A percentile compares a stretch with the other conserved stretches of the same genome.
phyloP scores from a whole-genome alignment of 352 stramenopile species.

The Phytophthora hibernalis region DNA sequence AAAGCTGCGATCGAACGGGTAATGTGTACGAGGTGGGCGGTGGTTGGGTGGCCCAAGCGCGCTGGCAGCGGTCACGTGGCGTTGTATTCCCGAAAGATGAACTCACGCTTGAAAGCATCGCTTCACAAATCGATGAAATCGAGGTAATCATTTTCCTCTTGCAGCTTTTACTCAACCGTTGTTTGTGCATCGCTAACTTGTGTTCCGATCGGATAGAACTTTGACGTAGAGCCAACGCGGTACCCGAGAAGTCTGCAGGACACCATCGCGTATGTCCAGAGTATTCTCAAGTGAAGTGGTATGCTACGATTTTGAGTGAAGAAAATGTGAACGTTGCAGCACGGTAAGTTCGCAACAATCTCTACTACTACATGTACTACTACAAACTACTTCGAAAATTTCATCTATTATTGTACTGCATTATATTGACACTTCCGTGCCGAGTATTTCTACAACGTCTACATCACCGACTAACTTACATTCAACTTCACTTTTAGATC shows the following conservation, averaged over 20 bases:
- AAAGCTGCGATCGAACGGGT: conserved; percentile 72
- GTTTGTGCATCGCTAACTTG: not conserved
- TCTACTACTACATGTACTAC: too few species aligned
- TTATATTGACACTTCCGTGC: too few species aligned
- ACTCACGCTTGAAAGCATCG: conserved; percentile 60
- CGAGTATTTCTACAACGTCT: not conserved
- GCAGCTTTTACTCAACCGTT: not conserved
- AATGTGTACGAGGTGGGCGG: conserved; percentile 87
- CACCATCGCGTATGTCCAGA: conserved; percentile 55
- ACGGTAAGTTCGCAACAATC: too few species aligned
- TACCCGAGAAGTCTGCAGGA: conserved; percentile 76
- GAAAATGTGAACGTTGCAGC: not conserved
- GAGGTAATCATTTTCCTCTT: conserved; percentile 43
- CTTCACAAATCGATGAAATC: conserved; percentile 59
- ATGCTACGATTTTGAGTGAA: not conserved
- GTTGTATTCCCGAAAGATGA: conserved; percentile 57
- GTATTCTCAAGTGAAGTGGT: conserved; percentile 34
- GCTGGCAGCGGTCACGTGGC: conserved; percentile 79
- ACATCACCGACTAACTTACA: conserved; percentile 1
- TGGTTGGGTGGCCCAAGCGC: conserved; percentile 78
- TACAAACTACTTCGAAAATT: too few species aligned
- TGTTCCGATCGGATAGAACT: conserved; percentile 44
- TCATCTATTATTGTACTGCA: too few species aligned
- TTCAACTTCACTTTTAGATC: conserved; percentile 19
- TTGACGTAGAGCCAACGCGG: conserved; percentile 55